Evolutionary conservation across 306 rosid species (phyloP).

Genomic region (Alnus glutinosa): DNA sequence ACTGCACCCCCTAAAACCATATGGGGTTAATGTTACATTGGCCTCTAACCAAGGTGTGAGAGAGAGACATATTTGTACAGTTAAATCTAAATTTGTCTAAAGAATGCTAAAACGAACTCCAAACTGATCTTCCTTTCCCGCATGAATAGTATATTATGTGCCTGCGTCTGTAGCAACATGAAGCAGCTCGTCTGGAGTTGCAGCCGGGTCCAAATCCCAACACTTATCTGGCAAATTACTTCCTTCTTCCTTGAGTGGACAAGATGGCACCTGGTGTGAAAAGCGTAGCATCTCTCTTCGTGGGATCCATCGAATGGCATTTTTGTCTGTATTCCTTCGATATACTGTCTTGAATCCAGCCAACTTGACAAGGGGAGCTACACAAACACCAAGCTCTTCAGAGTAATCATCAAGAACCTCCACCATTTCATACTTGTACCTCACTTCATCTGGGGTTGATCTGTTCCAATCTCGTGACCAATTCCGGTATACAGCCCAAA

Average conservation of each 20-base stretch:
- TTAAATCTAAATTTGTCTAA: conserved; percentile 68
- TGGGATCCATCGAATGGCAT: conserved; percentile 76
- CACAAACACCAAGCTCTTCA: conserved; percentile 87
- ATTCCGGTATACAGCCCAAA: conserved; percentile 91
- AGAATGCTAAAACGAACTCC: conserved; percentile 51
- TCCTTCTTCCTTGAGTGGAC: conserved; percentile 63
- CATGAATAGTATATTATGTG: conserved; percentile 38
- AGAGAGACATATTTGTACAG: conserved; percentile 71
- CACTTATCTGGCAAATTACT: conserved; percentile 65
- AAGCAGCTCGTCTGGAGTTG: conserved; percentile 96
- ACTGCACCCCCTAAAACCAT: conserved; percentile 59
- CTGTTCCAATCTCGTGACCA: conserved; percentile 89
- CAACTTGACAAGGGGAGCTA: conserved; percentile 77
- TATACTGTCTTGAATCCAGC: conserved; percentile 90
- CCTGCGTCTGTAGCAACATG: conserved; percentile 53
- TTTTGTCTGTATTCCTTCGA: conserved; percentile 58
- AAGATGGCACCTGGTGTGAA: conserved; percentile 96
- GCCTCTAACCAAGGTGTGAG: conserved; percentile 54
- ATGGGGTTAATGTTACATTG: conserved; percentile 53
- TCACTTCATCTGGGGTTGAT: conserved; percentile 79
- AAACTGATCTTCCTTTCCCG: conserved; percentile 32
- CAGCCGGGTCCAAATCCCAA: conserved; percentile 99
- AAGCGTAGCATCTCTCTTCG: conserved; percentile 87
- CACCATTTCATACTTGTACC: conserved; percentile 96
- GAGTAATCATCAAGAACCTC: conserved; percentile 91